Percentiles rank a stretch among this genome's conserved stretches.
These are phyloP conservation scores for Brassica incana DNA, from an alignment of 345 rosid genomes.

Conservation along the genomic window DNA sequence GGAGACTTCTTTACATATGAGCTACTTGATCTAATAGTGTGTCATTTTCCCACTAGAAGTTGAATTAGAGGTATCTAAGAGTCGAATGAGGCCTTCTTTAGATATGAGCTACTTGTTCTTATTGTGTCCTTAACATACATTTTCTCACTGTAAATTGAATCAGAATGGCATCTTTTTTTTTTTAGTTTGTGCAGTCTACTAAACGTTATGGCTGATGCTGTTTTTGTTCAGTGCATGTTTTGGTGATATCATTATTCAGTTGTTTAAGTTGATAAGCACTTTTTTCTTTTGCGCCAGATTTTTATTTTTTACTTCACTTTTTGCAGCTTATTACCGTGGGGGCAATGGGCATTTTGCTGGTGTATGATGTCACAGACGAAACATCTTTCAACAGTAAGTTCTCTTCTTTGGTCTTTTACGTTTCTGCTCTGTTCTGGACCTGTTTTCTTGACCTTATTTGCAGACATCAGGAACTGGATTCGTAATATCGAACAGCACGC, in stretches of 20 bases:
- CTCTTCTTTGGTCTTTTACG: slow-evolving; percentile 12
- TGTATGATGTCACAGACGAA: slow-evolving; percentile 89
- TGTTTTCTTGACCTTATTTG: slow-evolving; percentile 32
- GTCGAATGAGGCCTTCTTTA: neutral
- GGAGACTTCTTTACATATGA: neutral
- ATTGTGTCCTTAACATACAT: neutral
- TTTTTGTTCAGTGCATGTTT: neutral
- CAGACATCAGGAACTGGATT: slow-evolving; percentile 99
- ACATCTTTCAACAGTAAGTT: slow-evolving; percentile 80
- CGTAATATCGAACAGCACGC: slow-evolving; percentile 99
- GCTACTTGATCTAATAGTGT: neutral
- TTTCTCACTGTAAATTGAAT: neutral
- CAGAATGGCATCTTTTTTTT: neutral
- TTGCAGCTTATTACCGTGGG: slow-evolving; percentile 87
- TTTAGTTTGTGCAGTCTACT: neutral
- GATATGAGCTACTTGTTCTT: neutral
- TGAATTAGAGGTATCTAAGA: neutral
- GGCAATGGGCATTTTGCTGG: slow-evolving; percentile 89
- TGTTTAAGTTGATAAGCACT: neutral
- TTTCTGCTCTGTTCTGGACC: slow-evolving; percentile 14
- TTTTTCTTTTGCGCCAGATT: no score
- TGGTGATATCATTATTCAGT: neutral
- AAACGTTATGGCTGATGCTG: neutral
- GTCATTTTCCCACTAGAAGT: neutral
- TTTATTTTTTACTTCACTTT: neutral